Evolutionary conservation across 1,284 basidiomycete species (phyloP).

Genomic region (Fomitiporia mediterranea): DNA sequence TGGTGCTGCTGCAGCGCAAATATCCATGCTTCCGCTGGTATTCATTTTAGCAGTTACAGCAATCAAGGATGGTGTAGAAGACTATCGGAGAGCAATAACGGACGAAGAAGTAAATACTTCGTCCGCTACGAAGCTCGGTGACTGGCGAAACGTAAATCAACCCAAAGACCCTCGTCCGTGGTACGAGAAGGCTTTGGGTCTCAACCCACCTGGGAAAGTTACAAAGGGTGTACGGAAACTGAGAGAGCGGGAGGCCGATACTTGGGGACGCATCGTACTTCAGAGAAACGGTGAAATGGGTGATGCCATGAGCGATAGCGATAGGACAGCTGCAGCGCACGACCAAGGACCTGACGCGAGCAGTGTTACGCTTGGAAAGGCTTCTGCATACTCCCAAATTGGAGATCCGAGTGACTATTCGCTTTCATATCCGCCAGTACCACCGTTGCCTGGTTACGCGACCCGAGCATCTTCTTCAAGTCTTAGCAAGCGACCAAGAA

Average conservation of each 20-base stretch:
- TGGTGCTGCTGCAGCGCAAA: slow-evolving; percentile 80
- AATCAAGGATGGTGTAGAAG: slow-evolving; percentile 93
- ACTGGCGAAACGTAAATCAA: slow-evolving; percentile 90
- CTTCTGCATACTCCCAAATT: slow-evolving; percentile 41
- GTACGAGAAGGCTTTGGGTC: slow-evolving; percentile 66
- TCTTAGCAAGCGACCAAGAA: slow-evolving; percentile 1
- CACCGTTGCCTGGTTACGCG: slow-evolving; percentile 25
- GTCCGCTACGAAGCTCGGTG: slow-evolving; percentile 79
- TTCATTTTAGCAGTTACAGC: slow-evolving; percentile 89
- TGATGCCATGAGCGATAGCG: slow-evolving; percentile 29
- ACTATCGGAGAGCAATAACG: slow-evolving; percentile 80
- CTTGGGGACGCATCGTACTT: slow-evolving; percentile 52
- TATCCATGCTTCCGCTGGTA: slow-evolving; percentile 83
- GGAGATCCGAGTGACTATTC: slow-evolving; percentile 65
- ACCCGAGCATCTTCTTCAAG: slow-evolving; percentile 3
- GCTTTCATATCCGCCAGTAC: slow-evolving; percentile 56
- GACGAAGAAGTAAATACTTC: slow-evolving; percentile 94
- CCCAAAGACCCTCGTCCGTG: slow-evolving; percentile 73
- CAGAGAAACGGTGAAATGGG: slow-evolving; percentile 39
- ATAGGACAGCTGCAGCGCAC: slow-evolving; percentile 25
- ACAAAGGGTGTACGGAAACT: slow-evolving; percentile 85
- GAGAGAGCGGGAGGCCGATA: slow-evolving; percentile 73
- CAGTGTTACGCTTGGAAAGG: slow-evolving; percentile 36
- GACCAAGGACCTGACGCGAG: slow-evolving; percentile 36
- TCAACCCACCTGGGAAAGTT: slow-evolving; percentile 68